Base-by-base conservation (phyloP, 257 asterid genomes). In the Ajuga chamaepitys region DNA sequence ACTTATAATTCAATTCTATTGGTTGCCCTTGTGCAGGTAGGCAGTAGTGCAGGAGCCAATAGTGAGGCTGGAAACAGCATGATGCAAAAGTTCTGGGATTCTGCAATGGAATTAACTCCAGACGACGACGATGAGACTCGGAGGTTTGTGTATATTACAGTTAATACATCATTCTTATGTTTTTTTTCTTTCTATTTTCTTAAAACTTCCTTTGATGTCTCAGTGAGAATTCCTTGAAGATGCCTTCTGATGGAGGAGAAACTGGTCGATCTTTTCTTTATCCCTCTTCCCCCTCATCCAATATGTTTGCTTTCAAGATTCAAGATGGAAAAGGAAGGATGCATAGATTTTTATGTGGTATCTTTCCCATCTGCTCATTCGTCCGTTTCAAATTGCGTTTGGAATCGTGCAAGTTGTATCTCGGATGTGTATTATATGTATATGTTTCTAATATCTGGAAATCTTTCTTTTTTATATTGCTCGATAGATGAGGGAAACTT, bases 21-120 rank as follows among this genome's bases (percentile, higher is more conserved):
- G 24, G 24, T 53, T 58, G 69, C 44, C 62, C 55, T 68, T 64
- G 38, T 77, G 47, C 79, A 94, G 99, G 96, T 85, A 71, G 99
- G 97, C 66, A 86, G 64, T 77, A 74, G 86, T 74, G 83, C 90
- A 61, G 95, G 90, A 77, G 85, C 69, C 17, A 76, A 58, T 56
- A 75, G 74, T 46, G 99, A 94, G 80, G 78, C 94, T 66, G 72
- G 95, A 61, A 86, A 78, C 79, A 68, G 80, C 47, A 81, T 93
- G 96, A 83, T 93, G 95, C 97, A 88, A 72, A 93, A 75, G 60
- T 89, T 93, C 77, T 93, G 99, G 99, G 99, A 93, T 87, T 93
- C 99, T 59, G 99, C 99, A 9, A 83, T 93, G 95, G 94, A 88
- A 26, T 80, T 83, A 74, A 46, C 86, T 74, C 95, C 94, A 44